Percentiles rank a stretch among this genome's conserved stretches.
Evolutionary conservation across 441 rosid species (phyloP).

Genomic region (Erodium trifolium): DNA sequence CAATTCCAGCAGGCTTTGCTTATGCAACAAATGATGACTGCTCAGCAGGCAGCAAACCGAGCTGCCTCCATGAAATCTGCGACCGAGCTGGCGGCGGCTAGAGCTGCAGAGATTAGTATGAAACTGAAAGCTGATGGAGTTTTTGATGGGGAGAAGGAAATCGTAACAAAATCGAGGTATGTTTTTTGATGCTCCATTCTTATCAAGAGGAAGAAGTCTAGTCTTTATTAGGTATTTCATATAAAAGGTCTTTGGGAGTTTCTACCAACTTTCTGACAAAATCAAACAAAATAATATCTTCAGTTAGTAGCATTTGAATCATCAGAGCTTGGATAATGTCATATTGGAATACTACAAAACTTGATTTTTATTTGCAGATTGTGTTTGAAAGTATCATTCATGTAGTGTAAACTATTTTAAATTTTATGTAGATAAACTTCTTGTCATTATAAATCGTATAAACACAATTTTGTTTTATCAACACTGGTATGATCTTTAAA

Average conservation of each 20-base stretch:
- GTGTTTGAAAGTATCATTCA: neutral
- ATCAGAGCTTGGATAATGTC: neutral
- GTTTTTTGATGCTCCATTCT: neutral
- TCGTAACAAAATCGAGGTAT: constrained; percentile 58
- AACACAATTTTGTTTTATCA: neutral
- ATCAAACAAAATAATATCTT: constrained; percentile 1
- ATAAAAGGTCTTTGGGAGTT: neutral
- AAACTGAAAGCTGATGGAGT: constrained; percentile 84
- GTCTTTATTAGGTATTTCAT: neutral
- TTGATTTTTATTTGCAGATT: neutral
- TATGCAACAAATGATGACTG: constrained; percentile 93
- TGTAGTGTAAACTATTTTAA: neutral
- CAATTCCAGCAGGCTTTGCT: constrained; percentile 97
- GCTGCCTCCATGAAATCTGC: constrained; percentile 99
- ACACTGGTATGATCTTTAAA: neutral
- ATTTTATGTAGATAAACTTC: neutral
- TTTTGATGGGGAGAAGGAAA: constrained; percentile 55
- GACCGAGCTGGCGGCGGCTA: constrained; percentile 93
- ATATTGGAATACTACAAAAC: neutral
- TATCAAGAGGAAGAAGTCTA: neutral
- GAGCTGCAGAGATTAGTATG: constrained; percentile 95
- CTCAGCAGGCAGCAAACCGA: constrained; percentile 95
- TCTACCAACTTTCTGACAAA: neutral
- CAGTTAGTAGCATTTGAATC: neutral
- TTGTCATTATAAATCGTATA: neutral